These are phyloP conservation scores for Warburgia ugandensis DNA, from an alignment of 164 flowering plant species.

Conservation along the genomic window DNA sequence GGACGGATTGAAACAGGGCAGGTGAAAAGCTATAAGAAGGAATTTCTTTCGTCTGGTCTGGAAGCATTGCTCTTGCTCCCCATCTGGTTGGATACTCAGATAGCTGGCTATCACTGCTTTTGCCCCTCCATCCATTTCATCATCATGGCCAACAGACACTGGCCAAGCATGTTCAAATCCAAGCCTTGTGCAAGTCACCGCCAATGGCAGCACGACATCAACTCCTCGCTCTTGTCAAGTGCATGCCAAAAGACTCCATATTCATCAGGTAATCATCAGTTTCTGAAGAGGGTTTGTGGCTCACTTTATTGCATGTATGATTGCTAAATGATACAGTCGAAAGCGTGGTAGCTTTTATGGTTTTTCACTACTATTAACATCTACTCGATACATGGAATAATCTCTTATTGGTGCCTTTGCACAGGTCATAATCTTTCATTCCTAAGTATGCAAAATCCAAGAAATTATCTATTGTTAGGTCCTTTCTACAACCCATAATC, in stretches of 20 bases:
- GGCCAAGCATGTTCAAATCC: slow-evolving; percentile 99
- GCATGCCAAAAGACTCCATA: slow-evolving; percentile 46
- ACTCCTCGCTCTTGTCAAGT: slow-evolving; percentile 35
- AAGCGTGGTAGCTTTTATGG: no score
- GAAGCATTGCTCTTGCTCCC: slow-evolving; percentile 7
- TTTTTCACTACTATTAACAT: no score
- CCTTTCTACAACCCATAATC: no score
- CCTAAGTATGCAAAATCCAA: no score
- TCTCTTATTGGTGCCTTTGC: no score
- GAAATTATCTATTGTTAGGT: no score
- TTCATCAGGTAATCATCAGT: slow-evolving; percentile 39
- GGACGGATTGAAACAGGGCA: slow-evolving; percentile 26
- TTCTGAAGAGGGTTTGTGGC: no score
- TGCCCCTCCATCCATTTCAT: slow-evolving; percentile 5
- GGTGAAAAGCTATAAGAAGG: slow-evolving; percentile 60
- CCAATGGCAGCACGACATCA: slow-evolving; percentile 83
- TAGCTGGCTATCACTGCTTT: no score
- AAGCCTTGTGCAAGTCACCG: slow-evolving; percentile 68
- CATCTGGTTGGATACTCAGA: slow-evolving; percentile 18
- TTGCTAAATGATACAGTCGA: no score
- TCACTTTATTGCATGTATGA: no score
- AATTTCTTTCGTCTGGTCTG: slow-evolving; percentile 21
- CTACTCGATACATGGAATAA: no score
- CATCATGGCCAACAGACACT: slow-evolving; percentile 89
- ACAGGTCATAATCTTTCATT: no score